These are phyloP conservation scores for Myrmaecium sp. DNA, from an alignment of 2,329 filamentous ascomycete genomes.

Conservation along the genomic window DNA sequence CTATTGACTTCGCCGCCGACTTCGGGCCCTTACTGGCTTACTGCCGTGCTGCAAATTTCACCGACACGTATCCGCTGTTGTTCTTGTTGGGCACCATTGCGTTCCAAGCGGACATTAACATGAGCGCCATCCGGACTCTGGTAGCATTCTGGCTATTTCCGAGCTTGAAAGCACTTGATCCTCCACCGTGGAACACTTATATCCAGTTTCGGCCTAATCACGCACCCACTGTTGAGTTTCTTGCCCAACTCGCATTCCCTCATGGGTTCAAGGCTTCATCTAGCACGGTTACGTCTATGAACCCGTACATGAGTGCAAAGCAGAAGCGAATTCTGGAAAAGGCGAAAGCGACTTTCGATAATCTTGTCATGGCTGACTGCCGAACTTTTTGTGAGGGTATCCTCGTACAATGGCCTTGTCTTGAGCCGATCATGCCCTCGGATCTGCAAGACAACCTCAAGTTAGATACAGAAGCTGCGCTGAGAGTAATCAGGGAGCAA, in stretches of 20 bases:
- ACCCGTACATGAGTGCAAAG: too few relatives aligned
- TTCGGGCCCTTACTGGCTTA: slow-evolving; percentile 29
- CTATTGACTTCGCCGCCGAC: slow-evolving; percentile 18
- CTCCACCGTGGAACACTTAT: slow-evolving; percentile 18
- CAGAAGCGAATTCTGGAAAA: too few relatives aligned
- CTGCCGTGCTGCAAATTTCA: slow-evolving; percentile 11
- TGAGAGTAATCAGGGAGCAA: too few relatives aligned
- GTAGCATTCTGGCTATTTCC: slow-evolving; percentile 27
- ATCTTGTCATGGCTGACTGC: too few relatives aligned
- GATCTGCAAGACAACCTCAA: too few relatives aligned
- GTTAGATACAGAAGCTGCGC: too few relatives aligned
- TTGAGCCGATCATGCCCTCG: too few relatives aligned
- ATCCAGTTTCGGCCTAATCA: slow-evolving; percentile 20
- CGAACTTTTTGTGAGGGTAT: too few relatives aligned
- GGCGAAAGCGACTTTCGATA: too few relatives aligned
- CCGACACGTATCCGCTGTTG: slow-evolving; percentile 23
- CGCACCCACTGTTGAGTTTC: slow-evolving; percentile 13
- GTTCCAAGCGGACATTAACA: slow-evolving; percentile 22
- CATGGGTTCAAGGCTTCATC: too few relatives aligned
- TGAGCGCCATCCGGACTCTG: slow-evolving; percentile 26
- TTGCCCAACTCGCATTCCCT: slow-evolving; percentile 18
- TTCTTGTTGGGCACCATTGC: slow-evolving; percentile 30
- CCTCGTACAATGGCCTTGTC: slow-evolving; percentile 20
- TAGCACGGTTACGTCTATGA: too few relatives aligned
- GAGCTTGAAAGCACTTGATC: slow-evolving; percentile 20